Conservation (phyloP, 345 rosid genomes). For the Citrus unshiu region DNA sequence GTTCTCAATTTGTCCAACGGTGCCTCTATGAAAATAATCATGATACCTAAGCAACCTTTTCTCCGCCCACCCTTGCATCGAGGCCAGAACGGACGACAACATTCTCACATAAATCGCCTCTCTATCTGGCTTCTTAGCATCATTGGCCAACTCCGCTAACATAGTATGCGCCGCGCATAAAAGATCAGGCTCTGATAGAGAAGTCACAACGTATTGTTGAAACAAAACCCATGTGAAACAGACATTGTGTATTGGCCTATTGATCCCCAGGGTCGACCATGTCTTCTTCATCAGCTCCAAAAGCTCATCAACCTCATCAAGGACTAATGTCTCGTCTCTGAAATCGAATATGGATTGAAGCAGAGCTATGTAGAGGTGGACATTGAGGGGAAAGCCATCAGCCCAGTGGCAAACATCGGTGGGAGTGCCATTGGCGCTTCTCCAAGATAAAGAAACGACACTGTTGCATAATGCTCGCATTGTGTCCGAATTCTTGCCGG, state of each 20-base stretch:
- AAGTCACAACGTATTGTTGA: conserved; percentile 65
- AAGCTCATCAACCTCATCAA: conserved; percentile 90
- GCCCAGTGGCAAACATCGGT: conserved; percentile 94
- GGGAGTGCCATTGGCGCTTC: conserved; percentile 53
- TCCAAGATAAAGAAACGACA: conserved; percentile 72
- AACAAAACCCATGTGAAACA: conserved; percentile 91
- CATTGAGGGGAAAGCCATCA: conserved; percentile 82
- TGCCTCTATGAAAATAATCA: conserved; percentile 67
- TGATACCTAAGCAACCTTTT: conserved; percentile 68
- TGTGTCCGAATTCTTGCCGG: conserved; percentile 64
- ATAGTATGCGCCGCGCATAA: conserved; percentile 67
- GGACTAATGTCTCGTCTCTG: conserved; percentile 74
- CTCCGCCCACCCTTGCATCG: conserved; percentile 88
- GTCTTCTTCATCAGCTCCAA: conserved; percentile 87
- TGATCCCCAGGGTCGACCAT: conserved; percentile 83
- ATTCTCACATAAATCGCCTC: conserved; percentile 62
- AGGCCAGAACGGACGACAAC: conserved; percentile 51
- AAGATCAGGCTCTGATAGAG: conserved; percentile 71
- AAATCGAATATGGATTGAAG: conserved; percentile 71
- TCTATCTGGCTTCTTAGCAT: conserved; percentile 62
- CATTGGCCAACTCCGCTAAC: conserved; percentile 74
- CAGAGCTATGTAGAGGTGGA: conserved; percentile 57
- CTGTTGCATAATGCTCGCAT: conserved; percentile 63
- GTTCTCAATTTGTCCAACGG: conserved; percentile 49
- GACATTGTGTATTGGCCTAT: conserved; percentile 56